phyloP scores from a whole-genome alignment of 2,329 filamentous ascomycete genomes.

The Colletotrichum sublineola region DNA sequence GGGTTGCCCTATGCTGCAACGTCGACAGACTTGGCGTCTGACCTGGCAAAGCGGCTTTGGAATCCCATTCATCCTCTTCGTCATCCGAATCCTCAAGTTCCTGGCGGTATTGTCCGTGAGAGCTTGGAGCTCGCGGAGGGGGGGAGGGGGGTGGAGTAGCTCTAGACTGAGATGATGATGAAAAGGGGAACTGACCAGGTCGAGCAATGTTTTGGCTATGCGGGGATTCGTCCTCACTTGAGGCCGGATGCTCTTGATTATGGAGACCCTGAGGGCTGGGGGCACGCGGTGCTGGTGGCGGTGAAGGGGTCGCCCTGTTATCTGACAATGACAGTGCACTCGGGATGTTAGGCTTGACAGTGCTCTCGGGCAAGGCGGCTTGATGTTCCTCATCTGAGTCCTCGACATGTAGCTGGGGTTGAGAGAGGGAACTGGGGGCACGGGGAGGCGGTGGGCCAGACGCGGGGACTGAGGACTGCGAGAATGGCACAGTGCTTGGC shows the following conservation, averaged over 20 bases:
- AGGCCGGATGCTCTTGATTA: constrained; percentile 39
- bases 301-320: constrained; percentile 4
- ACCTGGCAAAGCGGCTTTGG: constrained; percentile 29
- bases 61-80: constrained; percentile 32
- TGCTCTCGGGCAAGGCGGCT: constrained; percentile 20
- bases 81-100: constrained; percentile 25
- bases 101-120: constrained; percentile 22
- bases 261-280: constrained; percentile 29
- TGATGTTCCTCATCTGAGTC: constrained; percentile 30
- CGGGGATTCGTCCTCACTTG: constrained; percentile 39
- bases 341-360: constrained; percentile 2
- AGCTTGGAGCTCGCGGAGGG: constrained; percentile 18
- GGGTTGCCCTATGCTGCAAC: constrained; percentile 24
- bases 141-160: constrained; percentile 27
- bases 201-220: constrained; percentile 22
- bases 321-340: constrained; percentile 11
- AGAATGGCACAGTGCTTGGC: neutral
- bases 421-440: constrained; percentile 15
- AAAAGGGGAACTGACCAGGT: constrained; percentile 42
- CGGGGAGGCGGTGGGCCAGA: constrained; percentile 16
- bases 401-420: constrained; percentile 12
- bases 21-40: constrained; percentile 36
- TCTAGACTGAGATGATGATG: constrained; percentile 39
- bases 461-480: neutral
- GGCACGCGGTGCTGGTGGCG: constrained; percentile 25